Evolutionary conservation across 352 stramenopile species (phyloP).

Genomic region (Pythium rishiriense): DNA sequence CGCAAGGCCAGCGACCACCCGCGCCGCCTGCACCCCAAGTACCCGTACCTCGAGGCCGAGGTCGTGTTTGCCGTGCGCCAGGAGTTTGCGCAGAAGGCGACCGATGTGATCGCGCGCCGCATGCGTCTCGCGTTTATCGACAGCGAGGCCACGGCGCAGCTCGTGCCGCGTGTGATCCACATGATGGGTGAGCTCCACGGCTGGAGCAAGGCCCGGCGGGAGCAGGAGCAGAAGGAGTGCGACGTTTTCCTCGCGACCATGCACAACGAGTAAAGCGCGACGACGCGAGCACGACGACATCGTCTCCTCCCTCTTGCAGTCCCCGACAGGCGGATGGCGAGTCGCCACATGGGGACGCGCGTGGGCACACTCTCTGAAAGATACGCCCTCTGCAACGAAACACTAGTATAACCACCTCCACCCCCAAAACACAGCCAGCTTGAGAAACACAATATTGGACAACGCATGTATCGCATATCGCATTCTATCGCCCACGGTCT

Average conservation of each 20-base stretch:
- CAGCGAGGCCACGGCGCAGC: slow-evolving; percentile 67
- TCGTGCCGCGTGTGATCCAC: slow-evolving; percentile 87
- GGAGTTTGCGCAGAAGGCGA: slow-evolving; percentile 93
- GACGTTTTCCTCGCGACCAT: slow-evolving; percentile 83
- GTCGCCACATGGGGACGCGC: too few species aligned
- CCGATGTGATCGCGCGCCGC: slow-evolving; percentile 91
- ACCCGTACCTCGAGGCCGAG: slow-evolving; percentile 95
- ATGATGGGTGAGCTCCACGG: slow-evolving; percentile 92
- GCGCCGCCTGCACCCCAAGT: slow-evolving; percentile 90
- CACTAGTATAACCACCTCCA: slow-evolving; percentile 1
- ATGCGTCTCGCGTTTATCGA: slow-evolving; percentile 94
- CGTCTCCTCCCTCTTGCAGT: too few species aligned
- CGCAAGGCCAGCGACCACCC: slow-evolving; percentile 85
- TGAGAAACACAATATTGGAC: not conserved
- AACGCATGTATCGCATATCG: not conserved
- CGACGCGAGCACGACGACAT: not conserved
- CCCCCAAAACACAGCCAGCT: slow-evolving; percentile 3
- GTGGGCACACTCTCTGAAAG: too few species aligned
- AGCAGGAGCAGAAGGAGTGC: slow-evolving; percentile 77
- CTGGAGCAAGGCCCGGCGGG: slow-evolving; percentile 79
- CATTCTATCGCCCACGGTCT: slow-evolving; percentile 2
- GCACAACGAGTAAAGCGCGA: slow-evolving; percentile 60
- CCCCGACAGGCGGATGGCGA: too few species aligned
- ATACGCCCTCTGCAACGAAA: not conserved
- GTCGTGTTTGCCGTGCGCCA: slow-evolving; percentile 92